Conservation (phyloP, 2,329 filamentous ascomycete genomes). For the Colletotrichum liaoningense region DNA sequence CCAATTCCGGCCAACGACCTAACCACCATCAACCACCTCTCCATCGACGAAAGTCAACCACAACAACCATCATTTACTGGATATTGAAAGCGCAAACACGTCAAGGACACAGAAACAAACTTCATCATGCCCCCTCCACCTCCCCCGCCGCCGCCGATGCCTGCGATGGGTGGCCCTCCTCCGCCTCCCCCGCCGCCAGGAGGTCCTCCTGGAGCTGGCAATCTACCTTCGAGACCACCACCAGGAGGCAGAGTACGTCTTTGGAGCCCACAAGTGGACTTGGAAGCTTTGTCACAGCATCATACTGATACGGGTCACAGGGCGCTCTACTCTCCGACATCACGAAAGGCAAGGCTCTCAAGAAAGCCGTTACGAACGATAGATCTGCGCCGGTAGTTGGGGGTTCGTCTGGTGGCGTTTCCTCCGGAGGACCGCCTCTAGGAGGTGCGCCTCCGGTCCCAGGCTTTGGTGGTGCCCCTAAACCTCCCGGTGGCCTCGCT, state of each 20-base stretch:
- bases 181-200: constrained; percentile 71
- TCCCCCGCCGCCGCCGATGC: constrained; percentile 74
- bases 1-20: constrained; percentile 30
- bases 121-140: constrained; percentile 66
- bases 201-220: constrained; percentile 50
- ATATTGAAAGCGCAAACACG: background rate
- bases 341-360: constrained; percentile 80
- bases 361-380: constrained; percentile 91
- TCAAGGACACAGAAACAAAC: background rate
- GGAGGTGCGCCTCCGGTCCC: constrained; percentile 88
- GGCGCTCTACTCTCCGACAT: constrained; percentile 91
- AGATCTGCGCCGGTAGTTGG: constrained; percentile 83
- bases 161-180: constrained; percentile 69
- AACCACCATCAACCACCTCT: constrained; percentile 26
- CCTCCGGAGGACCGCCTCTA: constrained; percentile 67
- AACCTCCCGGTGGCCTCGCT: constrained; percentile 72
- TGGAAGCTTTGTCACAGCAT: background rate
- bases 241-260: constrained; percentile 70
- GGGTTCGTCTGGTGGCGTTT: constrained; percentile 60
- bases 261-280: background rate
- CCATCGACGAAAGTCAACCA: background rate
- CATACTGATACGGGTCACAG: constrained; percentile 57
- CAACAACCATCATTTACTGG: background rate
- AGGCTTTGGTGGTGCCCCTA: constrained; percentile 57
- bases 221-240: constrained; percentile 68